phyloP scores from a whole-genome alignment of 352 stramenopile species.

The Saprolegnia parasitica region DNA sequence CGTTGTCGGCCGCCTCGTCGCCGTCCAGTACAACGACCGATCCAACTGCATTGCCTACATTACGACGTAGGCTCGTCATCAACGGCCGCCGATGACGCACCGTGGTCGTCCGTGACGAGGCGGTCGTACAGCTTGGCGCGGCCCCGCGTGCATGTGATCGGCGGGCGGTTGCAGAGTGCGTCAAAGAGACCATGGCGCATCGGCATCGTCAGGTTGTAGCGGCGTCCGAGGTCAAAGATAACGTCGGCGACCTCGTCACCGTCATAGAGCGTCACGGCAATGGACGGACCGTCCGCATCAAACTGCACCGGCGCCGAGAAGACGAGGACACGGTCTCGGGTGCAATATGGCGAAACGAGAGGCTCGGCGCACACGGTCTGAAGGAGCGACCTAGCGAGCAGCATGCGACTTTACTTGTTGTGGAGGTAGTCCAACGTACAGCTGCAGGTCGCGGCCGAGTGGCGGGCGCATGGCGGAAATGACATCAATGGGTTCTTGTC shows the following conservation, averaged over 20 bases:
- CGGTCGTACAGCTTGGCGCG: slow-evolving; percentile 49
- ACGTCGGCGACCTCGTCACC: slow-evolving; percentile 67
- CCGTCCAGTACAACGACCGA: slow-evolving; percentile 57
- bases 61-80: neutral
- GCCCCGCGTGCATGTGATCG: slow-evolving; percentile 56
- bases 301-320: slow-evolving; percentile 53
- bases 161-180: slow-evolving; percentile 48
- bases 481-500: slow-evolving; percentile 50
- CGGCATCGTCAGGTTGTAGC: slow-evolving; percentile 46
- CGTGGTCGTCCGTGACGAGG: slow-evolving; percentile 35
- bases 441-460: slow-evolving; percentile 34
- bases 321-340: slow-evolving; percentile 39
- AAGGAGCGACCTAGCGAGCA: slow-evolving; percentile 31
- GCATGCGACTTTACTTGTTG: neutral
- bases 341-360: slow-evolving; percentile 45
- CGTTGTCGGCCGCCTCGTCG: slow-evolving; percentile 64
- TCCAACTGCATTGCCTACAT: slow-evolving; percentile 36
- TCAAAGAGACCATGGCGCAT: slow-evolving; percentile 49
- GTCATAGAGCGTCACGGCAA: slow-evolving; percentile 44
- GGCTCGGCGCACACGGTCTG: slow-evolving; percentile 45
- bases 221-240: slow-evolving; percentile 48
- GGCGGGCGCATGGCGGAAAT: slow-evolving; percentile 40
- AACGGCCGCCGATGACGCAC: neutral
- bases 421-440: neutral
- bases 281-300: slow-evolving; percentile 40